Conservation (phyloP, 345 rosid species). For the Bretschneidera sinensis region DNA sequence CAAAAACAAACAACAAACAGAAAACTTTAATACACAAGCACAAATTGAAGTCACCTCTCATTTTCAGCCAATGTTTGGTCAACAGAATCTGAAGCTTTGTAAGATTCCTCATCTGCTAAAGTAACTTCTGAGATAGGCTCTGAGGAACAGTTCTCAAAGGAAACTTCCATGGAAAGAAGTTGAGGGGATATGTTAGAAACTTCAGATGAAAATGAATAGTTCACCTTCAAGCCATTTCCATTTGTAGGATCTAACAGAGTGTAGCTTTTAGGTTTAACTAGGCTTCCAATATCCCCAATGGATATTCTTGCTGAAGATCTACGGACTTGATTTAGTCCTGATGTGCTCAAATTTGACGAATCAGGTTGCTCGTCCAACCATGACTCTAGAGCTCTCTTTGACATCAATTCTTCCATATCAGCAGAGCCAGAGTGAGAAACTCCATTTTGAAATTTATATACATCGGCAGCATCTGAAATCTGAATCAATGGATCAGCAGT, state of each 20-base stretch:
- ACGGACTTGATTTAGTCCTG: slow-evolving; percentile 33
- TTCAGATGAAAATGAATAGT: slow-evolving; percentile 72
- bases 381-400: slow-evolving; percentile 60
- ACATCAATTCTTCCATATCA: slow-evolving; percentile 57
- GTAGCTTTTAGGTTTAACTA: slow-evolving; percentile 65
- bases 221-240: slow-evolving; percentile 84
- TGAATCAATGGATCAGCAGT: slow-evolving; percentile 64
- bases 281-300: slow-evolving; percentile 62
- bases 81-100: slow-evolving; percentile 38
- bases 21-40: background rate
- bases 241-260: slow-evolving; percentile 67
- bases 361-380: slow-evolving; percentile 85
- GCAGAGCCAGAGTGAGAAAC: slow-evolving; percentile 26
- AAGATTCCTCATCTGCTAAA: slow-evolving; percentile 62
- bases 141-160: slow-evolving; percentile 65
- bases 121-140: slow-evolving; percentile 50
- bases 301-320: slow-evolving; percentile 71
- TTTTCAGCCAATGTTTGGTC: slow-evolving; percentile 36
- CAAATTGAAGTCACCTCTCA: slow-evolving; percentile 51
- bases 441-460: slow-evolving; percentile 22
- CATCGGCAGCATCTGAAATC: slow-evolving; percentile 47
- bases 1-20: too few species aligned
- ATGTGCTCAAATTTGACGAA: slow-evolving; percentile 39
- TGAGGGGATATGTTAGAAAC: slow-evolving; percentile 55
- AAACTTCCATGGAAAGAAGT: slow-evolving; percentile 59